phyloP scores from a whole-genome alignment of 768 basidiomycete species.

The Naganishia kalamii region DNA sequence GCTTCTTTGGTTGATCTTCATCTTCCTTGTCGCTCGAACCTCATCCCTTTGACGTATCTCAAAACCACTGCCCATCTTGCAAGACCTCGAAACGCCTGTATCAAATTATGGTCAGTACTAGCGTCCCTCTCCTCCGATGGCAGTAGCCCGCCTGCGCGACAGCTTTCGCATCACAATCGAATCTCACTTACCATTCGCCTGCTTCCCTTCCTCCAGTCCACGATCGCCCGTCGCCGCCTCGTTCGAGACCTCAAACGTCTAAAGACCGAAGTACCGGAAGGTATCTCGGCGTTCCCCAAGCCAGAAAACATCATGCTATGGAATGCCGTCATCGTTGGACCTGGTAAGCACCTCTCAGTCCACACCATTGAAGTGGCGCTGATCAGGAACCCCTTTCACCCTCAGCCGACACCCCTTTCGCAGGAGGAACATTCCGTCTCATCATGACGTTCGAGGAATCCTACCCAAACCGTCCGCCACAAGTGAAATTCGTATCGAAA shows the following conservation, averaged over 20 bases:
- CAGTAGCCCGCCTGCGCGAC: too few species aligned
- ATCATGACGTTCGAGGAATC: slow-evolving; percentile 92
- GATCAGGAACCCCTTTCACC: background rate
- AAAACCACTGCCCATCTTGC: too few species aligned
- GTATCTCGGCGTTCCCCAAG: slow-evolving; percentile 93
- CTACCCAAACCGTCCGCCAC: slow-evolving; percentile 97
- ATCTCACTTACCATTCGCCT: background rate
- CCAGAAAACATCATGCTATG: slow-evolving; percentile 99
- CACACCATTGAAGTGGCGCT: background rate
- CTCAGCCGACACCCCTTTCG: slow-evolving; percentile 93
- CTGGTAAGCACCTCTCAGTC: slow-evolving; percentile 57
- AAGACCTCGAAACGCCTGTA: too few species aligned
- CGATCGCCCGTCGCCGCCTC: slow-evolving; percentile 86
- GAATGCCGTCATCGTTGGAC: slow-evolving; percentile 99
- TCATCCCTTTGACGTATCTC: background rate
- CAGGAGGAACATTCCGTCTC: slow-evolving; percentile 97
- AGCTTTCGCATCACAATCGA: background rate
- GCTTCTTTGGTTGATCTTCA: background rate
- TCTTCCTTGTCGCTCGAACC: background rate
- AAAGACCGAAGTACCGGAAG: slow-evolving; percentile 87
- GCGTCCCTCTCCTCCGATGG: too few species aligned
- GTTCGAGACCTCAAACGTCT: slow-evolving; percentile 97
- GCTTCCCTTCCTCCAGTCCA: slow-evolving; percentile 54
- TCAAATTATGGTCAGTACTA: too few species aligned
- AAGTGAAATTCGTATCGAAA: slow-evolving; percentile 85